Conservation (phyloP, 73 alveolate species). For the Paramecium biaurelia region DNA sequence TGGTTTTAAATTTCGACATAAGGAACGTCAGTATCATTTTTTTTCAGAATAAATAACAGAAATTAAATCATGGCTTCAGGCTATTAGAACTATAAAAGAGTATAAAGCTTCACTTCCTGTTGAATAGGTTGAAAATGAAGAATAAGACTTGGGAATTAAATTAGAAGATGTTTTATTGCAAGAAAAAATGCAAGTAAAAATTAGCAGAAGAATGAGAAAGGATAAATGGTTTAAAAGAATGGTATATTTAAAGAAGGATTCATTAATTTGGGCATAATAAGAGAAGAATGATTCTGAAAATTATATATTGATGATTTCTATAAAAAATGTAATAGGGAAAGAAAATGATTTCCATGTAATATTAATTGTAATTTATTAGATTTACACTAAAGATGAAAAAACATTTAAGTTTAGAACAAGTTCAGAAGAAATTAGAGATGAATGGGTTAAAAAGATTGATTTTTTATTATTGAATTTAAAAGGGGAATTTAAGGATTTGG, state of each 20-base stretch:
- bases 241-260: slow-evolving; percentile 1
- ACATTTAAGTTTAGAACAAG: not conserved
- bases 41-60: not conserved
- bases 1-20: slow-evolving; percentile 30
- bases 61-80: not conserved
- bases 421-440: not conserved
- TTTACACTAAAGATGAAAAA: slow-evolving; percentile 11
- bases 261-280: not conserved
- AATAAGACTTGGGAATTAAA: not conserved
- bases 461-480: not conserved
- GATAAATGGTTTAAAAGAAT: not conserved
- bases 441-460: not conserved
- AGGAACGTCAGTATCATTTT: slow-evolving; percentile 13
- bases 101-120: not conserved
- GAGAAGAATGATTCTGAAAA: not conserved
- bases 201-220: not conserved
- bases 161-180: not conserved
- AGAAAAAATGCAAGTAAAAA: not conserved
- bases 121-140: not conserved
- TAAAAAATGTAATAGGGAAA: not conserved
- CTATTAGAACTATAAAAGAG: not conserved
- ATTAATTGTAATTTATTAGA: not conserved
- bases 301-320: not conserved
- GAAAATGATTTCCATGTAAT: not conserved
- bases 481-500: not conserved